Base-by-base conservation (phyloP, 345 rosid species). In the Citrus inodora region DNA sequence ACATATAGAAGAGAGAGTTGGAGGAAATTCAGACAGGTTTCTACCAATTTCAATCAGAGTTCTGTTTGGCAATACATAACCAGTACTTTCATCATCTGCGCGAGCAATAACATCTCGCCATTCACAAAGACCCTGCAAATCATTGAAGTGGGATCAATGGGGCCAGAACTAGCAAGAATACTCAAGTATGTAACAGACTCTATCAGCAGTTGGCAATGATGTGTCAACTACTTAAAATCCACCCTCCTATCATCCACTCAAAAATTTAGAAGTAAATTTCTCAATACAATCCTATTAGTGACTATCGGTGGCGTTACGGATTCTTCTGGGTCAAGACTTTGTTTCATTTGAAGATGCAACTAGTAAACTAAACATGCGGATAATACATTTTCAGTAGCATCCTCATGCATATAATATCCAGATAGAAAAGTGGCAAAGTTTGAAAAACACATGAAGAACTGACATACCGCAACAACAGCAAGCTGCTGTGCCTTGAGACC, bases 101-200 rank as follows among this genome's bases (percentile, higher is more conserved):
- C 98, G 96, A 68, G 97, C 98, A 86, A 92, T 76, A 69, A 6
- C 82, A 86, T 95, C 98, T 76, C 97, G 91, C 98, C 98, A 95
- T 82, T 89, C 87, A 80, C 66, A 90, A 62, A 95, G 96, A 27
- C 93, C 97, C 99, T 95, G 80, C 78, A 85, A 86, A 65, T 76
- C 79, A 80, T 74, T 55, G 76, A 76, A 67, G 51, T 22, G 1
- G 51, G 56, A 42, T 28, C 63, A 13, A 14, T 67, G 48, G 55
- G 38, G 21, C 73, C 61, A 75, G 27, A 55, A 35, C 72, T 16
- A 17, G 27, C 33, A 61, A 63, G 64, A 61, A 78, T 38, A 67
- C 46, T 30, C 30, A 28, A 22, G 25, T 35, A 46, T 70, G 59
- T 35, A 46, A 62, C n/a, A 37, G 37, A 55, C 59, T 37, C 17